Percentiles rank a stretch among this genome's conserved stretches.
These are phyloP conservation scores for Elongisporangium prolatum DNA, from an alignment of 352 stramenopile genomes.

Conservation along the genomic window DNA sequence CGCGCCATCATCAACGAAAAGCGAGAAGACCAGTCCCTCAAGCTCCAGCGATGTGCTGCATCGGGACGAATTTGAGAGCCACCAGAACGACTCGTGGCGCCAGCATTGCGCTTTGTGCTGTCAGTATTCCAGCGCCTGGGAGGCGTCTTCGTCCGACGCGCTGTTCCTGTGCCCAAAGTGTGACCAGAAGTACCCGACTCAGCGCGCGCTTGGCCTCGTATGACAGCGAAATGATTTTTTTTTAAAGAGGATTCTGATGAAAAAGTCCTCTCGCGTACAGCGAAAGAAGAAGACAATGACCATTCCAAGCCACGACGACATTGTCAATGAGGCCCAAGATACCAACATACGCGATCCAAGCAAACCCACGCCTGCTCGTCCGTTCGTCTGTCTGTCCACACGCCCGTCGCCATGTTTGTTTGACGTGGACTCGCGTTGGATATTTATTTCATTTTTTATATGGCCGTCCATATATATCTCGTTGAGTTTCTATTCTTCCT, in stretches of 20 bases:
- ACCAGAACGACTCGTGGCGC: slow-evolving; percentile 28
- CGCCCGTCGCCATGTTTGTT: neutral
- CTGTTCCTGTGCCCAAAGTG: slow-evolving; percentile 66
- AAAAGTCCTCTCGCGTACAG: neutral
- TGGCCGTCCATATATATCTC: neutral
- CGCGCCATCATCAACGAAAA: neutral
- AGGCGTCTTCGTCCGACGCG: slow-evolving; percentile 35
- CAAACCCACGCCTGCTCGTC: neutral
- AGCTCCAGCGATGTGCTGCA: slow-evolving; percentile 43
- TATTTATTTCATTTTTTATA: neutral
- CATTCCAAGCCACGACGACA: neutral
- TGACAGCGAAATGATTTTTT: slow-evolving; percentile 12
- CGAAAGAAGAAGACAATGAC: neutral
- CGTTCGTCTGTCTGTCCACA: neutral
- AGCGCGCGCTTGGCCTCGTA: slow-evolving; percentile 50
- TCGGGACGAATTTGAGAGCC: slow-evolving; percentile 24
- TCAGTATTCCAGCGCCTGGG: slow-evolving; percentile 26
- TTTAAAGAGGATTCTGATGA: no score
- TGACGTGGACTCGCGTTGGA: neutral
- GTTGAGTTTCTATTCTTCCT: neutral
- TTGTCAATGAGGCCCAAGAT: neutral
- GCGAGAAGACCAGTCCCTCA: slow-evolving; percentile 33
- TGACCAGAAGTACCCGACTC: slow-evolving; percentile 81
- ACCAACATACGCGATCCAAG: neutral
- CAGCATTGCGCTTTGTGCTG: slow-evolving; percentile 61